Evolutionary conservation across 225 moss, liverwort and hornwort species (phyloP).

Genomic region (Physcomitrium patens): DNA sequence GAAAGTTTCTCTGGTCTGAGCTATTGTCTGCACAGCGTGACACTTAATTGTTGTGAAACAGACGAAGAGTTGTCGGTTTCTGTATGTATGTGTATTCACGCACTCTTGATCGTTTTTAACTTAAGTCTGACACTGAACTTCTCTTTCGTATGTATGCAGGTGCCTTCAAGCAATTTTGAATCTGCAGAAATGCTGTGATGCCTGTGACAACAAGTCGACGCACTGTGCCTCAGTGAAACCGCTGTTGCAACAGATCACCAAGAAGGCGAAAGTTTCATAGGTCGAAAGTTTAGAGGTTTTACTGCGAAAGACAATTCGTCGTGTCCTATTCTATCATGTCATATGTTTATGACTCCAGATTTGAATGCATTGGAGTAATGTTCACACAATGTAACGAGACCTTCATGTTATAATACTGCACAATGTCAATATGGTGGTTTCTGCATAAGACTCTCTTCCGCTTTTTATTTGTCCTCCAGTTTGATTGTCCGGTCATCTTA

Average conservation of each 20-base stretch:
- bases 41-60: too few species aligned
- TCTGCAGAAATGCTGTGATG: constrained; percentile 62
- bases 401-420: constrained; percentile 16
- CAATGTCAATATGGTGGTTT: not conserved
- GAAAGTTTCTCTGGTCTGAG: not conserved
- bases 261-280: constrained; percentile 43
- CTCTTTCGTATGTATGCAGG: constrained; percentile 36
- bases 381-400: not conserved
- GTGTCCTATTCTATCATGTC: constrained; percentile 2
- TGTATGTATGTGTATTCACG: not conserved
- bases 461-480: not conserved
- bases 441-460: not conserved
- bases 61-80: too few species aligned
- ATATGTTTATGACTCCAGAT: not conserved
- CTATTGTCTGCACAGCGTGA: not conserved
- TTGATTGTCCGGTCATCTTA: not conserved
- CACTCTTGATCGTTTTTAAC: not conserved
- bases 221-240: constrained; percentile 72
- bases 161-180: constrained; percentile 59
- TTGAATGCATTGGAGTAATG: constrained; percentile 4
- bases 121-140: constrained; percentile 1
- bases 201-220: constrained; percentile 54
- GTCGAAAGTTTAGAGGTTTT: constrained; percentile 25
- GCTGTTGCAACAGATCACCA: constrained; percentile 53
- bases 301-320: not conserved